Conservation (phyloP, 2,329 filamentous ascomycete species). For the Aciculosporium take region DNA sequence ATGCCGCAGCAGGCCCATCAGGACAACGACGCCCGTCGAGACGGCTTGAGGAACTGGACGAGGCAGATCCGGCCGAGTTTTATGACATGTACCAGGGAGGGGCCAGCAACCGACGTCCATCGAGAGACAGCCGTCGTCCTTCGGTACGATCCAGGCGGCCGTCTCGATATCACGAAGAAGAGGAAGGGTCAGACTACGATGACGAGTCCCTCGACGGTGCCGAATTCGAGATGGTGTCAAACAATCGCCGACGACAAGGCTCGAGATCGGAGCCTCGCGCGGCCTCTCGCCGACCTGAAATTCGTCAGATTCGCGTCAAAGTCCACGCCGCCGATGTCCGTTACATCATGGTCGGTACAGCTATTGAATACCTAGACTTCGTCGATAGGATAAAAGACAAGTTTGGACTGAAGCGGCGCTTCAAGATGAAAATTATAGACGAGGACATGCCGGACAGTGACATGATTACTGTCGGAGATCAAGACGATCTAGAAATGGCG, state of each 20-base stretch:
- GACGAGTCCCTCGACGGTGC: conserved; percentile 57
- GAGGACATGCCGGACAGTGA: conserved; percentile 66
- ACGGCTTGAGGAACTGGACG: conserved; percentile 37
- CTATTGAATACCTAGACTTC: conserved; percentile 63
- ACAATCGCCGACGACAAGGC: conserved; percentile 28
- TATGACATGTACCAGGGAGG: conserved; percentile 47
- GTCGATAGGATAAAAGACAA: conserved; percentile 72
- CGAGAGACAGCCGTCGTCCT: conserved; percentile 18
- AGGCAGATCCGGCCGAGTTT: conserved; percentile 53
- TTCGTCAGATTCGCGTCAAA: conserved; percentile 77
- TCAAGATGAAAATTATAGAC: conserved; percentile 81
- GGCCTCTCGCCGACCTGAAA: conserved; percentile 47
- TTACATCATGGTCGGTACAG: conserved; percentile 72
- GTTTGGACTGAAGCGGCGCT: conserved; percentile 60
- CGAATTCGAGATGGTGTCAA: conserved; percentile 66
- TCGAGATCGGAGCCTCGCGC: conserved; percentile 37
- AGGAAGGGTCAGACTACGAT: conserved; percentile 62
- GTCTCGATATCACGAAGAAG: conserved; percentile 62
- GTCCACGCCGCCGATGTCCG: conserved; percentile 83
- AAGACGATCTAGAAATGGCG: conserved; percentile 88
- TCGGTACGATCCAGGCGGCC: conserved; percentile 21
- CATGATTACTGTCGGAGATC: conserved; percentile 94
- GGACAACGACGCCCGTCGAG: conserved; percentile 16
- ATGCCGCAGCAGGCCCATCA: conserved; percentile 14
- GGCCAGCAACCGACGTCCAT: conserved; percentile 24